These are phyloP conservation scores for Colletotrichum cordylinicola DNA, from an alignment of 2,329 filamentous ascomycete genomes.

Conservation along the genomic window DNA sequence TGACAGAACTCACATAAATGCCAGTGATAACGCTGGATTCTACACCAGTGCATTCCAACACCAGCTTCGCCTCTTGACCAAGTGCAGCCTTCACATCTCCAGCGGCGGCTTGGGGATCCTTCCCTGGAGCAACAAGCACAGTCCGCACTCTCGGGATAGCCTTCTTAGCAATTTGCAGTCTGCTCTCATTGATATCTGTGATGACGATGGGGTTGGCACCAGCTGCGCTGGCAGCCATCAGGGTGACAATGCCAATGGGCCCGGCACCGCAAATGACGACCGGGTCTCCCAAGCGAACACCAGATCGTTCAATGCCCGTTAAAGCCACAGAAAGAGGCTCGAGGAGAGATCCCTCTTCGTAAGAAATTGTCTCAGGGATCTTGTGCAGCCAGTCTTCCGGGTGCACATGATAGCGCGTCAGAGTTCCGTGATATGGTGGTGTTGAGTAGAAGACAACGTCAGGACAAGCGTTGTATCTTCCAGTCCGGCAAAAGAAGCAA, in stretches of 20 bases:
- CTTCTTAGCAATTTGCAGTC: background rate
- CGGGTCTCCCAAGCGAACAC: slow-evolving; percentile 41
- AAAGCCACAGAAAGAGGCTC: slow-evolving; percentile 55
- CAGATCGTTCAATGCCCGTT: slow-evolving; percentile 44
- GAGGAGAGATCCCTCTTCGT: slow-evolving; percentile 49
- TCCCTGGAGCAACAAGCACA: background rate
- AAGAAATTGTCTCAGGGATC: slow-evolving; percentile 38
- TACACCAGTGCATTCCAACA: slow-evolving; percentile 72
- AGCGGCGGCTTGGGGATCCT: background rate
- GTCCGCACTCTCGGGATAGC: slow-evolving; percentile 2
- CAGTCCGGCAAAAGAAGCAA: slow-evolving; percentile 39
- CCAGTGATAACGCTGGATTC: slow-evolving; percentile 66
- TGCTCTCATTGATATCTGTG: slow-evolving; percentile 38
- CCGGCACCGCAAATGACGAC: slow-evolving; percentile 40
- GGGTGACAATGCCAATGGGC: slow-evolving; percentile 40
- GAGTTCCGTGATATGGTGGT: slow-evolving; percentile 42
- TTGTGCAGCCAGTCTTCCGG: slow-evolving; percentile 43
- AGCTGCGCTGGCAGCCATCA: slow-evolving; percentile 47
- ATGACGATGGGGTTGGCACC: slow-evolving; percentile 48
- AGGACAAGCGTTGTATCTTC: slow-evolving; percentile 45
- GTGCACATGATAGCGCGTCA: slow-evolving; percentile 39
- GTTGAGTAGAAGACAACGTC: slow-evolving; percentile 44
- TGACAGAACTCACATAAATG: slow-evolving; percentile 53
- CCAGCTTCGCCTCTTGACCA: slow-evolving; percentile 55
- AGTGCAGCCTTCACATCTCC: slow-evolving; percentile 31